Conservation (phyloP, 208 protist genomes). For the Wallacemonas sp. region DNA sequence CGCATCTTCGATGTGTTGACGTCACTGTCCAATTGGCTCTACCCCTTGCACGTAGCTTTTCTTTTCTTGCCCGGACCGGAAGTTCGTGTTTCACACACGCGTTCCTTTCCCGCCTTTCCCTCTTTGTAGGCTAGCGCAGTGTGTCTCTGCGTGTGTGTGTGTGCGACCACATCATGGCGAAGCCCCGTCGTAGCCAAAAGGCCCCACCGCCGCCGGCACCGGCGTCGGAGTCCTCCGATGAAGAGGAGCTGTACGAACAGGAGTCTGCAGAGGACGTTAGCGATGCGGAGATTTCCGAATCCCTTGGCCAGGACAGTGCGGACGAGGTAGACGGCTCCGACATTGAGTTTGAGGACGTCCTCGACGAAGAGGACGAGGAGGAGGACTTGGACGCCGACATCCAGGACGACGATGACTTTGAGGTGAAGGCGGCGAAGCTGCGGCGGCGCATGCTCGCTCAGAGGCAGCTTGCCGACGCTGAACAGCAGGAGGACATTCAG, state of each 20-base stretch:
- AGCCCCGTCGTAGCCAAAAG: not conserved
- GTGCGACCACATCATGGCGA: not conserved
- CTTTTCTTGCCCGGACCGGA: too few species aligned
- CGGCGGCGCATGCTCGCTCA: slow-evolving; percentile 59
- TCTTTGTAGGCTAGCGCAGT: not conserved
- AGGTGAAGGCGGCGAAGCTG: slow-evolving; percentile 79
- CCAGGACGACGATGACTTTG: slow-evolving; percentile 79
- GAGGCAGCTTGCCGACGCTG: slow-evolving; percentile 59
- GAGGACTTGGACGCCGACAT: slow-evolving; percentile 46
- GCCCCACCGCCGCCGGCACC: not conserved
- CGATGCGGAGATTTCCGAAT: slow-evolving; percentile 10
- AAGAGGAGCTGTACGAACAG: slow-evolving; percentile 4
- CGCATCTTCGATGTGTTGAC: too few species aligned
- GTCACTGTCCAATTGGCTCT: too few species aligned
- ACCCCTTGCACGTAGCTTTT: too few species aligned
- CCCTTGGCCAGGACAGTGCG: too few species aligned
- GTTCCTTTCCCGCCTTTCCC: not conserved
- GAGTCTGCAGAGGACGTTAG: slow-evolving; percentile 3
- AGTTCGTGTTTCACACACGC: too few species aligned
- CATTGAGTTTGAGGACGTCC: slow-evolving; percentile 58
- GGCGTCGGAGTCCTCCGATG: not conserved
- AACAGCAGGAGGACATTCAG: slow-evolving; percentile 55
- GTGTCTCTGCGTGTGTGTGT: not conserved
- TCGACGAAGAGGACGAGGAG: slow-evolving; percentile 41
- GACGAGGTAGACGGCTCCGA: slow-evolving; percentile 23